Evolutionary conservation across 1,139 yeast genomes (phyloP).

Genomic region (Sugiyamaella castrensis): DNA sequence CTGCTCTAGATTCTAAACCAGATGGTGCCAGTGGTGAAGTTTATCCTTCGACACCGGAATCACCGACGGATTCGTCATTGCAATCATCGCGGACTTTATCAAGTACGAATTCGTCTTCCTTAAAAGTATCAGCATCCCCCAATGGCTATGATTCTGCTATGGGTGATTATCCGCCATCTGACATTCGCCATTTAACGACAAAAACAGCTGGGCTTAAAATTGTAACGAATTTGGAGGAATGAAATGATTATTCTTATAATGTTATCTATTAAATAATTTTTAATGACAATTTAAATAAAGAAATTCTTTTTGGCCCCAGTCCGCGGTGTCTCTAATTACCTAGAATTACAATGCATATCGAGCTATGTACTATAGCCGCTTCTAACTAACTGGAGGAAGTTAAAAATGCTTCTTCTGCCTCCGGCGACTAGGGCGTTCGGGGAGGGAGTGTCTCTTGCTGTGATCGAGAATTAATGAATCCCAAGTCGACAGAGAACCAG

Average conservation of each 20-base stretch:
- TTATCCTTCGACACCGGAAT: slow-evolving; percentile 26
- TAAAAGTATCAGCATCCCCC: slow-evolving; percentile 16
- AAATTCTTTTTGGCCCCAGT: no score
- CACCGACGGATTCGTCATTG: slow-evolving; percentile 27
- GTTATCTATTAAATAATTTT: slow-evolving; percentile 3
- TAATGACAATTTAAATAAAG: background rate
- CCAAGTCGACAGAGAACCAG: no score
- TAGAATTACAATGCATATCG: no score
- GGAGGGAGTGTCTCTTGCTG: no score
- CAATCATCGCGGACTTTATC: slow-evolving; percentile 30
- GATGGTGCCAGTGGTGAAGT: background rate
- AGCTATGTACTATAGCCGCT: no score
- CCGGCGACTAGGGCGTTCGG: no score
- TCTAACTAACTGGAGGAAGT: no score
- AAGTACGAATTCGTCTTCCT: slow-evolving; percentile 23
- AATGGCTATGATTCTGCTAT: slow-evolving; percentile 7
- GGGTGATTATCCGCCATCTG: slow-evolving; percentile 14
- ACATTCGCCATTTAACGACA: slow-evolving; percentile 27
- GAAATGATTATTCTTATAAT: background rate
- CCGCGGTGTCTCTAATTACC: no score
- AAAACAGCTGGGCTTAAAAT: slow-evolving; percentile 31
- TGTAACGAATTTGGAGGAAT: slow-evolving; percentile 27
- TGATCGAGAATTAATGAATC: no score
- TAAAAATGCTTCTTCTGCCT: no score
- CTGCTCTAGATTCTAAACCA: background rate